Evolutionary conservation across 805 yeast genomes (phyloP).

Genomic region (Naumovozyma baii): DNA sequence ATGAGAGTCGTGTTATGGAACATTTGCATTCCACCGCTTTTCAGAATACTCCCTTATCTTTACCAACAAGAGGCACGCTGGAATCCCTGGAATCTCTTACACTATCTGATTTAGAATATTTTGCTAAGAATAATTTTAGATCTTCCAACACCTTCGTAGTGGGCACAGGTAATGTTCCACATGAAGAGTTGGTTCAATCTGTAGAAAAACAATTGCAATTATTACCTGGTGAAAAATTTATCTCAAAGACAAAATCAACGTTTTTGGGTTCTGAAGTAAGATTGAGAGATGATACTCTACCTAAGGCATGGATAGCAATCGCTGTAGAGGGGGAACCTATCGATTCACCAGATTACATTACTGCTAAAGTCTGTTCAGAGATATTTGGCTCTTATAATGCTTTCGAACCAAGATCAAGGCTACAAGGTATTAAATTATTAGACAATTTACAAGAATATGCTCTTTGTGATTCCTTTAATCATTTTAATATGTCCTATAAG

Average conservation of each 20-base stretch:
- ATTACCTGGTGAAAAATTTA: slow-evolving; percentile 29
- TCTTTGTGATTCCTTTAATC: slow-evolving; percentile 60
- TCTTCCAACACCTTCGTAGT: slow-evolving; percentile 61
- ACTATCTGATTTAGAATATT: slow-evolving; percentile 46
- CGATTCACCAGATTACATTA: slow-evolving; percentile 53
- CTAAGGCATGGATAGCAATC: slow-evolving; percentile 68
- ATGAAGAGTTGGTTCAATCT: slow-evolving; percentile 58
- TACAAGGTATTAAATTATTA: slow-evolving; percentile 61
- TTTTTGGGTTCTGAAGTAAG: slow-evolving; percentile 83
- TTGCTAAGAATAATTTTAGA: slow-evolving; percentile 47
- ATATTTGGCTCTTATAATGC: slow-evolving; percentile 49
- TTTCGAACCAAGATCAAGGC: slow-evolving; percentile 43
- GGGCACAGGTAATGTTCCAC: slow-evolving; percentile 57
- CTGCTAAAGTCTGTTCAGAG: slow-evolving; percentile 65
- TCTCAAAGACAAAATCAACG: slow-evolving; percentile 34
- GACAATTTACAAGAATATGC: slow-evolving; percentile 62
- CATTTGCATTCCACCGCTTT: slow-evolving; percentile 77
- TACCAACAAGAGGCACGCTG: slow-evolving; percentile 67
- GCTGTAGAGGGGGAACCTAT: slow-evolving; percentile 66
- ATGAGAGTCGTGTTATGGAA: slow-evolving; percentile 49
- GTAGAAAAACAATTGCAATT: slow-evolving; percentile 41
- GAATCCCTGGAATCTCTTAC: slow-evolving; percentile 55
- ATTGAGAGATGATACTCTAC: slow-evolving; percentile 79
- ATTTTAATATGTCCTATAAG: slow-evolving; percentile 63
- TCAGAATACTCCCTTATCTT: slow-evolving; percentile 74